phyloP scores from a whole-genome alignment of 163 green algal genomes.

The Chlorella variabilis region DNA sequence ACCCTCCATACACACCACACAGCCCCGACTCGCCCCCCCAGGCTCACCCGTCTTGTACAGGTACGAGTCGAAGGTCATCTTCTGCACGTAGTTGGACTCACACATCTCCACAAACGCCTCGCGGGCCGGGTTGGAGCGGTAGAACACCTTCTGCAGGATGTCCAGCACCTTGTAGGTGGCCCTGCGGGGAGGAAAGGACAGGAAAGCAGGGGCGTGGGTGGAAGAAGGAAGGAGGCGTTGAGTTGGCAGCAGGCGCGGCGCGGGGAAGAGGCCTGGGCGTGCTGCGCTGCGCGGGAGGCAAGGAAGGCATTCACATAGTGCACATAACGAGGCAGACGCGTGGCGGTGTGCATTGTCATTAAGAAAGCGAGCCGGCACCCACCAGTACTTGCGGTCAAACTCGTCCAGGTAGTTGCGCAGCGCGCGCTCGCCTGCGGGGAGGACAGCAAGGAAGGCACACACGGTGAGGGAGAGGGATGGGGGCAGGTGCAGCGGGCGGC shows the following conservation, averaged over 20 bases:
- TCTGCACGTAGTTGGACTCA: slow-evolving; percentile 97
- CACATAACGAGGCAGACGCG: too few species aligned
- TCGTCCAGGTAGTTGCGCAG: slow-evolving; percentile 96
- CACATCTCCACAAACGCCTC: slow-evolving; percentile 99
- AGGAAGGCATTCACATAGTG: too few species aligned
- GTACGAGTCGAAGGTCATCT: slow-evolving; percentile 99
- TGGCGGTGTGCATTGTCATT: too few species aligned
- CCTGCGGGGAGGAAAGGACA: background rate
- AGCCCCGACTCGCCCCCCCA: too few species aligned
- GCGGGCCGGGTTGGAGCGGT: slow-evolving; percentile 95
- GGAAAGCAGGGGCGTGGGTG: background rate
- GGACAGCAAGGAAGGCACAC: background rate
- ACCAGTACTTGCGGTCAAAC: slow-evolving; percentile 94
- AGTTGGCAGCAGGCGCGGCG: too few species aligned
- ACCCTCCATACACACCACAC: too few species aligned
- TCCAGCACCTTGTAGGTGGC: slow-evolving; percentile 99
- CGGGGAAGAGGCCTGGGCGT: too few species aligned
- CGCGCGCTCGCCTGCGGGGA: slow-evolving; percentile 72
- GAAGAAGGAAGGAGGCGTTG: background rate
- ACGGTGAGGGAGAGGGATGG: background rate
- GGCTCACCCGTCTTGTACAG: slow-evolving; percentile 96
- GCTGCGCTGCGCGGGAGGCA: too few species aligned
- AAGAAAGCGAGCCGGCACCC: too few species aligned
- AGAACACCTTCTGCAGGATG: slow-evolving; percentile 97
- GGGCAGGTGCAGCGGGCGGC: background rate